Evolutionary conservation across 2,329 filamentous ascomycete species (phyloP).

Genomic region (Camillea tinctor): DNA sequence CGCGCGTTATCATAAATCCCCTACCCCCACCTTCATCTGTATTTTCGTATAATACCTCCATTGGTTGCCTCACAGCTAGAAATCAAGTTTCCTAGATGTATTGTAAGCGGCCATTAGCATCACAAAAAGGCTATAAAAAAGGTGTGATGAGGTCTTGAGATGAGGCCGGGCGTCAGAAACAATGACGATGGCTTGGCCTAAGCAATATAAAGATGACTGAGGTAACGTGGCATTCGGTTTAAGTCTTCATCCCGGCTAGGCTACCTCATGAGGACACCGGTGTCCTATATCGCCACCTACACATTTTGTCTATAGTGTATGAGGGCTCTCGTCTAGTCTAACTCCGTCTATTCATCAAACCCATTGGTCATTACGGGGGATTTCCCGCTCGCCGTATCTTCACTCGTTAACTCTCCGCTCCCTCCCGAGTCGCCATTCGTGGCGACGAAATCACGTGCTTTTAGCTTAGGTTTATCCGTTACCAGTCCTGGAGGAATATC

Average conservation of each 20-base stretch:
- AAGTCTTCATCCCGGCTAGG: not conserved
- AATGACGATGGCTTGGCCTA: not conserved
- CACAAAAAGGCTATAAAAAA: not conserved
- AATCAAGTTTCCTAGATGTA: not conserved
- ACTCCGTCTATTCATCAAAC: slow-evolving; percentile 10
- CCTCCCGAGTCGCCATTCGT: not conserved
- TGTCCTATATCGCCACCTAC: not conserved
- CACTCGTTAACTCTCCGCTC: not conserved
- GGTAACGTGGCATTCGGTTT: not conserved
- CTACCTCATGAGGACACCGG: not conserved
- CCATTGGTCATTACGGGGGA: slow-evolving; percentile 21
- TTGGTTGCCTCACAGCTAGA: slow-evolving; percentile 16
- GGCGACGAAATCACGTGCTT: not conserved
- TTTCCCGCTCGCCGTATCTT: slow-evolving; percentile 15
- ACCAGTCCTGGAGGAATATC: slow-evolving; percentile 21
- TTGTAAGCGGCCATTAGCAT: not conserved
- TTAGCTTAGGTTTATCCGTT: not conserved
- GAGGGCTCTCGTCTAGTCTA: slow-evolving; percentile 14
- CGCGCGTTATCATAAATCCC: not conserved
- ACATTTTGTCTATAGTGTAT: not conserved
- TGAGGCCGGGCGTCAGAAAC: not conserved
- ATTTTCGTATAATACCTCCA: slow-evolving; percentile 7
- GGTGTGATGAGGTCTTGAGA: not conserved
- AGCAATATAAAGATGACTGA: not conserved
- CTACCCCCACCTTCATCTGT: not conserved